These are phyloP conservation scores for Stephania japonica DNA, from an alignment of 164 flowering plant genomes.

Conservation along the genomic window DNA sequence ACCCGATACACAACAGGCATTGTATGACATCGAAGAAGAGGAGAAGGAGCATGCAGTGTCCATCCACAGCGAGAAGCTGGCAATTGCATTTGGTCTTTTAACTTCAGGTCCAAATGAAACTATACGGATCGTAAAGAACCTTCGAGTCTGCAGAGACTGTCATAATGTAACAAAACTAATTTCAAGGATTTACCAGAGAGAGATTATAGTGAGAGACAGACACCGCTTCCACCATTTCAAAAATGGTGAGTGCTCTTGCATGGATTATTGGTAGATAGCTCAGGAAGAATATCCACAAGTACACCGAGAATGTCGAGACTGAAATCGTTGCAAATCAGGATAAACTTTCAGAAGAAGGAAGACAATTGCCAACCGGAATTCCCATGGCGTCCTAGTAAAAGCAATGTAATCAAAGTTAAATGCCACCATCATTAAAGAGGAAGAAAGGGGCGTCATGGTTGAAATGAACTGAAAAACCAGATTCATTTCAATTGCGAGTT, in stretches of 20 bases:
- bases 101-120: neutral
- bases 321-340: neutral
- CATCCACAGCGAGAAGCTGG: conserved; percentile 8
- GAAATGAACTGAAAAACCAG: neutral
- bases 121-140: conserved; percentile 3
- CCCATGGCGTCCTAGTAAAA: no score
- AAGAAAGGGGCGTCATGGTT: neutral
- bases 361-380: no score
- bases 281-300: neutral
- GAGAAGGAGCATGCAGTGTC: conserved; percentile 8
- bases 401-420: no score
- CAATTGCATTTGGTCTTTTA: conserved; percentile 4
- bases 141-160: conserved; percentile 7
- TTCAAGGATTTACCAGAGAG: conserved; percentile 1
- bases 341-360: no score
- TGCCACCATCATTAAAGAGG: no score
- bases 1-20: conserved; percentile 6
- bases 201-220: conserved; percentile 3
- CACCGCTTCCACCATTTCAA: conserved; percentile 5
- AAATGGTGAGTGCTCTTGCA: conserved; percentile 6
- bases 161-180: conserved; percentile 3
- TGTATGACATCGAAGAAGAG: conserved; percentile 7
- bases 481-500: neutral
- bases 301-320: neutral
- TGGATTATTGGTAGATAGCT: conserved; percentile 2